Evolutionary conservation across 1,284 basidiomycete genomes (phyloP).

Genomic region (Gymnopus androsaceus): DNA sequence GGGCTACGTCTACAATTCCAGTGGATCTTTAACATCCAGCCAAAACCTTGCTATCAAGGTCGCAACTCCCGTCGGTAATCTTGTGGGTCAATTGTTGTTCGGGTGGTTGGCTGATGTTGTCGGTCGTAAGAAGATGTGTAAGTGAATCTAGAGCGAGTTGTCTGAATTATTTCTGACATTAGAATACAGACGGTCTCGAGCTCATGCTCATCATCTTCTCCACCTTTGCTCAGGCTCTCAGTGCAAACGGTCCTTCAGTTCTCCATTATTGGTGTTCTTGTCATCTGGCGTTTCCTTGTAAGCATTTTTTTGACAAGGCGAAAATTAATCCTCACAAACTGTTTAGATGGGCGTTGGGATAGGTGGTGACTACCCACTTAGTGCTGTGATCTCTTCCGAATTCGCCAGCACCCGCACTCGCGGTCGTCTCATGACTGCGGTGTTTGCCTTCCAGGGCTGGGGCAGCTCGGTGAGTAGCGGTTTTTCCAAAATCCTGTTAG

Average conservation of each 20-base stretch:
- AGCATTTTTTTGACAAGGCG: slow-evolving; percentile 29
- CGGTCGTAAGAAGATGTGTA: slow-evolving; percentile 75
- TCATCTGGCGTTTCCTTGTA: slow-evolving; percentile 70
- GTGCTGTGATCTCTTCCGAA: slow-evolving; percentile 71
- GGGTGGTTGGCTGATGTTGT: slow-evolving; percentile 72
- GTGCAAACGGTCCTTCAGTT: slow-evolving; percentile 62
- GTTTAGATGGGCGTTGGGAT: slow-evolving; percentile 66
- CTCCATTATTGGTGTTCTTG: slow-evolving; percentile 69
- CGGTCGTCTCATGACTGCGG: slow-evolving; percentile 73
- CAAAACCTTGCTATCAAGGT: slow-evolving; percentile 71
- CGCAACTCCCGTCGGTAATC: slow-evolving; percentile 52
- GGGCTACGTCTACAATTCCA: slow-evolving; percentile 60
- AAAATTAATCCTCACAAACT: not conserved
- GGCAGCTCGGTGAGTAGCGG: slow-evolving; percentile 57
- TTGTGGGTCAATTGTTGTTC: slow-evolving; percentile 63
- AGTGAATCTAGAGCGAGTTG: no score
- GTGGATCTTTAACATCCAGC: slow-evolving; percentile 47
- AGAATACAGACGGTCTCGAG: slow-evolving; percentile 73
- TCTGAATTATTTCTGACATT: no score
- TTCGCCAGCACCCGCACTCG: slow-evolving; percentile 76
- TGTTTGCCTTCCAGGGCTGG: slow-evolving; percentile 73
- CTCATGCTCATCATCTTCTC: slow-evolving; percentile 71
- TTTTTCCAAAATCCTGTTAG: slow-evolving; percentile 21
- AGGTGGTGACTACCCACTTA: slow-evolving; percentile 73
- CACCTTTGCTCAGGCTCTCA: slow-evolving; percentile 63